Base-by-base conservation (phyloP, 2,329 filamentous ascomycete species). In the Cercospora zeae-maydis region DNA sequence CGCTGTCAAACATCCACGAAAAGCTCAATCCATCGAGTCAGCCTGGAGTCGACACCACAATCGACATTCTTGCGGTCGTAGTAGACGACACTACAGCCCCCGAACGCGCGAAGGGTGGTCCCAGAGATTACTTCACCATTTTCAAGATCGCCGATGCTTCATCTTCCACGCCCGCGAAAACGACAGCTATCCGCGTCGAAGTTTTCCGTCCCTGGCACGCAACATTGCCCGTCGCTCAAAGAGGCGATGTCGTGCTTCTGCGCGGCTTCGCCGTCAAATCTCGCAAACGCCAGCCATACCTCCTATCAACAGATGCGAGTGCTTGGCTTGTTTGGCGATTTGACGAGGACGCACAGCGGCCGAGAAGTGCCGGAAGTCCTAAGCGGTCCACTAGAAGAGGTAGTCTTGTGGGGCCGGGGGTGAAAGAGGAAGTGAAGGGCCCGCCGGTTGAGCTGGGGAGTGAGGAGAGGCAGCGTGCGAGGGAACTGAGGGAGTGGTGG, bases 311-410 rank as follows among this genome's bases (percentile, higher is more conserved):
- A 1, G 79, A 80, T 5, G 75, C 77, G 53, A 79, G 78, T 58
- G 74, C 73, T 2, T 83, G 80, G 80, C 80, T 78, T 61, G 80
- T 81, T 2, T 82, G 80, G 78, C 71, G 77, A 3, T 66, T 67
- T 27, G 59, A 54, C 14, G 66, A 72, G 62, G 42, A 66, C 69
- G 70, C 70, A 54, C 64, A 63, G 53, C 63, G 62, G n/a, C 62
- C 62, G n/a, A 58, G 58, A 10, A 57, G 37, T 27, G 58, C 51
- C 16, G 58, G 27, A 14, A 59, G 64, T 24, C 74, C 70, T 14
- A 49, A 49, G 59, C 74, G 71, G 37, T 75, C 74, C 36, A 47
- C 72, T 19, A 65, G 66, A 63, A 49, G 61, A 14, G 52, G 54
- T 7, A 62, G 58, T 67, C 65, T 66, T 66, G 69, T 37, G 67